phyloP scores from a whole-genome alignment of 108 stramenopile genomes.

The Nitzschia palea region DNA sequence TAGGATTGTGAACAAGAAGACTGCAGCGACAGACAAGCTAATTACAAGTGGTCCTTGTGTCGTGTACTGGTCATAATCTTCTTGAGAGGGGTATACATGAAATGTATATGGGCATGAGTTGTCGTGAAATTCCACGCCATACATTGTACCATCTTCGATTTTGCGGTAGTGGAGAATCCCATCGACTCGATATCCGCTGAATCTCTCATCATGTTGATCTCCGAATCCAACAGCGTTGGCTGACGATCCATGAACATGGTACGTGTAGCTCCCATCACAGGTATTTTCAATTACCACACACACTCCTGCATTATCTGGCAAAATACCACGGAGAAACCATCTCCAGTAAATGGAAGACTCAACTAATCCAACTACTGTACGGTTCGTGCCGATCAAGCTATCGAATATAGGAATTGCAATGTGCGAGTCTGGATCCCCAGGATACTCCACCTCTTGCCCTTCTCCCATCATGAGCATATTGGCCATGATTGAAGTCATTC shows the following conservation, averaged over 20 bases:
- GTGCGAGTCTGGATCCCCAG: not conserved
- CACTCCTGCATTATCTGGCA: constrained; percentile 50
- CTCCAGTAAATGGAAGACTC: constrained; percentile 50
- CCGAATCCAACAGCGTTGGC: constrained; percentile 2
- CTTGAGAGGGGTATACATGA: not conserved
- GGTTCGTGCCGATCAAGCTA: not conserved
- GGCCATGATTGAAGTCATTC: not conserved
- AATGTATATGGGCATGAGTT: not conserved
- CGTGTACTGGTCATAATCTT: not conserved
- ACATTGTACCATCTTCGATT: not conserved
- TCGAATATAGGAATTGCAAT: not conserved
- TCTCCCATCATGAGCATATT: not conserved
- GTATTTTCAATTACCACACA: constrained; percentile 43
- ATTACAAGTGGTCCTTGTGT: not conserved
- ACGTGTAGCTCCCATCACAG: constrained; percentile 6
- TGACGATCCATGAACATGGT: not conserved
- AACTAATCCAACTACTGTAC: constrained; percentile 38
- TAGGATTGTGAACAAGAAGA: constrained; percentile 15
- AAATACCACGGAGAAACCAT: constrained; percentile 20
- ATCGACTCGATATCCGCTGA: not conserved
- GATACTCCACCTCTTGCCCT: not conserved
- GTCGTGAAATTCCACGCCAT: not conserved
- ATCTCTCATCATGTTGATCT: constrained; percentile 4
- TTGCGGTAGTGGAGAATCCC: not conserved
- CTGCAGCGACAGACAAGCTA: not conserved